phyloP scores from a whole-genome alignment of 2,329 filamentous ascomycete species.

The Cladosporium velox region DNA sequence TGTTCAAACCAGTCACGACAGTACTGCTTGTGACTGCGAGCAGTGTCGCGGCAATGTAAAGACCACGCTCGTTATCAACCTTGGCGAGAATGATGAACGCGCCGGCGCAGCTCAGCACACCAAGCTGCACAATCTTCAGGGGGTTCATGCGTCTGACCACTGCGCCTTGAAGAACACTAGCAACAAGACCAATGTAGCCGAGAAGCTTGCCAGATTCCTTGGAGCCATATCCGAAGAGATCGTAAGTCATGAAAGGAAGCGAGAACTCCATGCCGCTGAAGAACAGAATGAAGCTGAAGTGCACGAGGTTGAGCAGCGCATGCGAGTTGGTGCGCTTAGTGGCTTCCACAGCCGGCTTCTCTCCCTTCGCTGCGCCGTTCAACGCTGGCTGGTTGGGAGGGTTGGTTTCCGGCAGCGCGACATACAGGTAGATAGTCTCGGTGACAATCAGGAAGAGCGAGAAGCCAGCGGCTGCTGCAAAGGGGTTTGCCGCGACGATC shows the following conservation, averaged over 20 bases:
- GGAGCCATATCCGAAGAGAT: constrained; percentile 81
- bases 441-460: constrained; percentile 79
- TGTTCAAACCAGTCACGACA: constrained; percentile 91
- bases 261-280: constrained; percentile 99
- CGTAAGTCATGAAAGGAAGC: constrained; percentile 94
- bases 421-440: constrained; percentile 87
- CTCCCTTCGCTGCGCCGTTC: constrained; percentile 27
- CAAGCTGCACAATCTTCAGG: constrained; percentile 74
- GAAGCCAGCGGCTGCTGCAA: constrained; percentile 87
- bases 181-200: constrained; percentile 87
- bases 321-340: constrained; percentile 74
- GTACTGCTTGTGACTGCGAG: constrained; percentile 90
- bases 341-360: constrained; percentile 25
- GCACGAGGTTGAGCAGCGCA: constrained; percentile 75
- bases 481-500: constrained; percentile 83
- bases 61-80: constrained; percentile 64
- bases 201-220: constrained; percentile 81
- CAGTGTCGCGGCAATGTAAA: constrained; percentile 81
- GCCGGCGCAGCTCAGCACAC: constrained; percentile 72
- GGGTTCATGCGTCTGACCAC: constrained; percentile 84
- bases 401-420: constrained; percentile 82
- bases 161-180: constrained; percentile 90
- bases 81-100: constrained; percentile 79
- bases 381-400: constrained; percentile 38
- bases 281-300: constrained; percentile 90